Conservation (phyloP, 164 flowering plant genomes). For the Piper longum region DNA sequence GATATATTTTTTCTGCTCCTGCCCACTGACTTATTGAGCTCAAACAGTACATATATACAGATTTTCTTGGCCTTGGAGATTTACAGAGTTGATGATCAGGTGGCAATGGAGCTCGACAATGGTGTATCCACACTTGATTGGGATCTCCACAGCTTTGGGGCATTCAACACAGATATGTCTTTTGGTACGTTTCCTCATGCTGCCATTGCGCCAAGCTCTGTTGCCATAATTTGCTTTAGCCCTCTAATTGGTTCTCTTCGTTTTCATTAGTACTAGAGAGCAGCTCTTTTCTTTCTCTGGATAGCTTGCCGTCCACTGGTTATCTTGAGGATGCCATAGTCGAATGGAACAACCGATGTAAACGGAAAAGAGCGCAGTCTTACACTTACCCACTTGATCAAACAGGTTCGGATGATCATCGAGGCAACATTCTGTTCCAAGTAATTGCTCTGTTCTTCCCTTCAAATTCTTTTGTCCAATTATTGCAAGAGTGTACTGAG, state of each 20-base stretch:
- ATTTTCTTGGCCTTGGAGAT: neutral
- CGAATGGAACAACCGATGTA: slow-evolving; percentile 15
- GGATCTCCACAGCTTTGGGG: slow-evolving; percentile 16
- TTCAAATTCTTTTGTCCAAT: neutral
- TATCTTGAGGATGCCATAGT: slow-evolving; percentile 24
- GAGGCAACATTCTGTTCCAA: slow-evolving; percentile 1
- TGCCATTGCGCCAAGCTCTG: neutral
- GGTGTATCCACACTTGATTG: slow-evolving; percentile 5
- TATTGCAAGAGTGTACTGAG: no score
- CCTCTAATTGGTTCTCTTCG: neutral
- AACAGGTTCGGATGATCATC: neutral
- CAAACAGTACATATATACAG: no score
- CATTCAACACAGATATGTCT: slow-evolving; percentile 10
- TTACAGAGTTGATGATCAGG: no score
- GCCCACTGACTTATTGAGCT: neutral
- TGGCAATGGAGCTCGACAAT: no score
- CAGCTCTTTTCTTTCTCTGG: slow-evolving; percentile 1
- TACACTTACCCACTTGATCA: neutral
- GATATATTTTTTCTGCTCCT: neutral
- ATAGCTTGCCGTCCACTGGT: slow-evolving; percentile 10
- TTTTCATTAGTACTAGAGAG: slow-evolving; percentile 2
- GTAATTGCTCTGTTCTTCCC: neutral
- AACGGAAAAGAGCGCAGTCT: slow-evolving; percentile 9
- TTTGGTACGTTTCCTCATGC: neutral
- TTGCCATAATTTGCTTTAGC: neutral